These are phyloP conservation scores for Xerocomus amazonicus DNA, from an alignment of 1,284 basidiomycete genomes.

Conservation along the genomic window DNA sequence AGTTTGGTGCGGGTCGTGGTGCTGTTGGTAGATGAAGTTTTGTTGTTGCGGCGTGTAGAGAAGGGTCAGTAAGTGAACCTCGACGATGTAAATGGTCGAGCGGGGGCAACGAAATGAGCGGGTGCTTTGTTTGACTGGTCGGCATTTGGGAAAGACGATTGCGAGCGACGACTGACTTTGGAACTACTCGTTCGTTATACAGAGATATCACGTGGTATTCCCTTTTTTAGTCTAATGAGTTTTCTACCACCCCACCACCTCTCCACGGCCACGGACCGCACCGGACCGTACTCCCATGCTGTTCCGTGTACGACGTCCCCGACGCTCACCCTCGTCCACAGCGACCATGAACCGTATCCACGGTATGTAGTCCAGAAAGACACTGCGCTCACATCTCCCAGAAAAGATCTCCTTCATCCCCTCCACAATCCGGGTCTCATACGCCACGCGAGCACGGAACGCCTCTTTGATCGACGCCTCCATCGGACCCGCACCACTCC, in stretches of 20 bases:
- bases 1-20: slow-evolving; percentile 63
- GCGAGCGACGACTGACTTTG: no score
- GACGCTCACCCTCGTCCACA: slow-evolving; percentile 54
- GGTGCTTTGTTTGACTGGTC: neutral
- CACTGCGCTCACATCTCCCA: slow-evolving; percentile 26
- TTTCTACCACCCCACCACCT: no score
- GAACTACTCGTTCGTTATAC: no score
- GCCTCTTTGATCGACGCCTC: slow-evolving; percentile 33
- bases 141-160: neutral
- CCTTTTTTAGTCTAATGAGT: no score
- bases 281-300: slow-evolving; percentile 35
- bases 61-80: slow-evolving; percentile 77
- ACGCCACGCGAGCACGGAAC: slow-evolving; percentile 42
- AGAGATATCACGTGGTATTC: no score
- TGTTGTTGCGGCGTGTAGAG: slow-evolving; percentile 49
- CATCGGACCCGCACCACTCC: slow-evolving; percentile 22
- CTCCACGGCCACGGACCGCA: no score
- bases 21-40: slow-evolving; percentile 29
- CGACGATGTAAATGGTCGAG: slow-evolving; percentile 73
- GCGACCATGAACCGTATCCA: slow-evolving; percentile 65
- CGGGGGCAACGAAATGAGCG: slow-evolving; percentile 56
- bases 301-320: slow-evolving; percentile 51
- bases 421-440: slow-evolving; percentile 40
- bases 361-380: slow-evolving; percentile 70
- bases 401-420: slow-evolving; percentile 38